phyloP scores from a whole-genome alignment of 1,284 basidiomycete genomes.

The Cutaneotrichosporon arboriforme region DNA sequence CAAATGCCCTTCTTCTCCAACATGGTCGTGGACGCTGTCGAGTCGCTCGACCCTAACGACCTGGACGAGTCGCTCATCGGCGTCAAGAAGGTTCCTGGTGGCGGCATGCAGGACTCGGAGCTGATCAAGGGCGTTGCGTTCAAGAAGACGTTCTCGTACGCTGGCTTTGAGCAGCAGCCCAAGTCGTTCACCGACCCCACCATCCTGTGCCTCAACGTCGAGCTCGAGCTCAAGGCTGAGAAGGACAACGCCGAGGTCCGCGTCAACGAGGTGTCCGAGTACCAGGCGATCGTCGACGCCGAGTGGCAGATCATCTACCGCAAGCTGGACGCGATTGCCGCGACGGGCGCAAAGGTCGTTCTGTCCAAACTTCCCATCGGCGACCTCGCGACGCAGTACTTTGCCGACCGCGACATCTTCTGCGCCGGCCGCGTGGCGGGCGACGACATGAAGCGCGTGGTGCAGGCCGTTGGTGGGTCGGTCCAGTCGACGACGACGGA shows the following conservation, averaged over 20 bases:
- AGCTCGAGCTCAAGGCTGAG: slow-evolving; percentile 98
- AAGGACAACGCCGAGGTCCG: slow-evolving; percentile 99
- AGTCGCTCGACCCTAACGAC: slow-evolving; percentile 85
- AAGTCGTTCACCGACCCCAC: slow-evolving; percentile 86
- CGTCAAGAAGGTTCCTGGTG: slow-evolving; percentile 98
- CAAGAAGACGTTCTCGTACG: slow-evolving; percentile 99
- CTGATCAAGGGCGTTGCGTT: slow-evolving; percentile 89
- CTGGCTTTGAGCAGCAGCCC: slow-evolving; percentile 98
- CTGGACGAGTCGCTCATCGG: slow-evolving; percentile 96
- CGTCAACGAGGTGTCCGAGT: slow-evolving; percentile 92
- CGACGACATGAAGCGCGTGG: slow-evolving; percentile 87
- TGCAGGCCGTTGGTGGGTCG: slow-evolving; percentile 91
- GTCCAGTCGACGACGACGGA: slow-evolving; percentile 95
- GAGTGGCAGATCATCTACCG: slow-evolving; percentile 99
- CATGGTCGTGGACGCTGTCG: slow-evolving; percentile 98
- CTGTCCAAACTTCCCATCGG: slow-evolving; percentile 97
- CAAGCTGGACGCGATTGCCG: slow-evolving; percentile 93
- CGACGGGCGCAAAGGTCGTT: slow-evolving; percentile 95
- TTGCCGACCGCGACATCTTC: slow-evolving; percentile 98
- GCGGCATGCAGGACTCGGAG: slow-evolving; percentile 93
- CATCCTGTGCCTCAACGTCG: slow-evolving; percentile 92
- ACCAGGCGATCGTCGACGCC: slow-evolving; percentile 98
- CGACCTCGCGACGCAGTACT: slow-evolving; percentile 98
- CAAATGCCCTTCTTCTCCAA: slow-evolving; percentile 98
- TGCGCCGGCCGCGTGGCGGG: slow-evolving; percentile 93